These are phyloP conservation scores for Colletotrichum sidae DNA, from an alignment of 2,329 filamentous ascomycete species.

Conservation along the genomic window DNA sequence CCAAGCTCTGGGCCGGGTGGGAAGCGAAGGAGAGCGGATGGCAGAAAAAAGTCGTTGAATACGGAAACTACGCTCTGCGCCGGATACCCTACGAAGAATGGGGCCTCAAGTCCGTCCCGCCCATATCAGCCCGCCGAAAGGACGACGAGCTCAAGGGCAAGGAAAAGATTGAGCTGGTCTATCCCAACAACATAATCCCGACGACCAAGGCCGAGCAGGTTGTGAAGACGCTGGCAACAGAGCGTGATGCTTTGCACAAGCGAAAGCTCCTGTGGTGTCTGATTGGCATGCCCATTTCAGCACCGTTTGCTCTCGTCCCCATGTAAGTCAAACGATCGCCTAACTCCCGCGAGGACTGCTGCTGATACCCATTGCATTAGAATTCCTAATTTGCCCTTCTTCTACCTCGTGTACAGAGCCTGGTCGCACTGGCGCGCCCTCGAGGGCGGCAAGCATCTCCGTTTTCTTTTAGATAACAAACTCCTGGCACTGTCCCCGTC, in stretches of 20 bases:
- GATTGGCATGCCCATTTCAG: slow-evolving; percentile 83
- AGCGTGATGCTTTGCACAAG: slow-evolving; percentile 82
- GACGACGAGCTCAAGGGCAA: slow-evolving; percentile 72
- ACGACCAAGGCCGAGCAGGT: slow-evolving; percentile 71
- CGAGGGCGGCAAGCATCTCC: slow-evolving; percentile 84
- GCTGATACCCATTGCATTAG: slow-evolving; percentile 54
- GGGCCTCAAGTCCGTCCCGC: slow-evolving; percentile 94
- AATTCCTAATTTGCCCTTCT: slow-evolving; percentile 94
- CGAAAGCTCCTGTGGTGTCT: slow-evolving; percentile 84
- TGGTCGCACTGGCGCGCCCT: slow-evolving; percentile 94
- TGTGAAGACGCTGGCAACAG: slow-evolving; percentile 79
- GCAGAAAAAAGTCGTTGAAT: slow-evolving; percentile 87
- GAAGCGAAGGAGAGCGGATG: slow-evolving; percentile 86
- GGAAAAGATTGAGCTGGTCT: slow-evolving; percentile 79
- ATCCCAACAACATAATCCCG: slow-evolving; percentile 77
- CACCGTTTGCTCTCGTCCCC: slow-evolving; percentile 86
- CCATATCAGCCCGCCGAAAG: slow-evolving; percentile 75
- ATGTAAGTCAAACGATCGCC: slow-evolving; percentile 68
- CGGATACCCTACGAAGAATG: slow-evolving; percentile 97
- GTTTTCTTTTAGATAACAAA: slow-evolving; percentile 81
- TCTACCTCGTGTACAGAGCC: slow-evolving; percentile 91
- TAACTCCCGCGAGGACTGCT: slow-evolving; percentile 1
- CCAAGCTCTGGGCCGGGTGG: slow-evolving; percentile 85
- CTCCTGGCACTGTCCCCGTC: slow-evolving; percentile 76
- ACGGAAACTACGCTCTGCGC: slow-evolving; percentile 87